Base-by-base conservation (phyloP, 768 basidiomycete species). In the Pleurotus citrinopileatus region DNA sequence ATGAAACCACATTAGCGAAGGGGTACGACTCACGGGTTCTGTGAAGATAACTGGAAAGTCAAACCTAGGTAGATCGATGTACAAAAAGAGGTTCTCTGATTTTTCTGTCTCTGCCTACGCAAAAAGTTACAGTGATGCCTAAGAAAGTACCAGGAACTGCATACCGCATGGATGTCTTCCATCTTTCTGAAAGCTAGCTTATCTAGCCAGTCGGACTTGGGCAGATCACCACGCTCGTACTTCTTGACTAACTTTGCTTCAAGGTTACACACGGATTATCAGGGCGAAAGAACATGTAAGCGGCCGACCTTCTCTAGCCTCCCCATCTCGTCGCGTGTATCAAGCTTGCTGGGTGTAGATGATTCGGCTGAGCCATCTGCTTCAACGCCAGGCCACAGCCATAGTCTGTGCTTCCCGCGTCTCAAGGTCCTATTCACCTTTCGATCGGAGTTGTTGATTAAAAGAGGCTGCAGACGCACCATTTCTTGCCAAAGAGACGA, bases 31-130 rank as follows among this genome's bases (percentile, higher is more conserved):
- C 37, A 89, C 91, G 7, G 89, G 83, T 72, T 99, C 96, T 59
- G 88, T 91, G 67, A 90, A 99, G 52, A 98, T 87, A 17, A 99
- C 89, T 0, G 97, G 97, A 65, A 98, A 98, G 65, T 98, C 96
- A 65, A 98, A 99, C 29, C 93, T 83, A 1, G 95, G 97, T 22
- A 98, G 67, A 72, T 98, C 97, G 40, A 98, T 86, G 68, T 98
- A 98, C 9, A 98, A 80, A 67, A 91, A 98, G n/a, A 98, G 75
- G 61, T 93, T 91, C 55, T 94, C 86, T 0, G 94, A 96, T 67
- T 94, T 95, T 59, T 86, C 86, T 0, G 93, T 85, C 69, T 97
- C 95, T 4, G 86, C 86, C 93, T 98, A 58, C 0, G 46, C 38
- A 26, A 3, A 46, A 23, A 12, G 42, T 37, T 9, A 52, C 20